Percentiles rank a stretch among this genome's conserved stretches.
phyloP scores from a whole-genome alignment of 257 asterid species.

The Parsonsia alboflavescens region DNA sequence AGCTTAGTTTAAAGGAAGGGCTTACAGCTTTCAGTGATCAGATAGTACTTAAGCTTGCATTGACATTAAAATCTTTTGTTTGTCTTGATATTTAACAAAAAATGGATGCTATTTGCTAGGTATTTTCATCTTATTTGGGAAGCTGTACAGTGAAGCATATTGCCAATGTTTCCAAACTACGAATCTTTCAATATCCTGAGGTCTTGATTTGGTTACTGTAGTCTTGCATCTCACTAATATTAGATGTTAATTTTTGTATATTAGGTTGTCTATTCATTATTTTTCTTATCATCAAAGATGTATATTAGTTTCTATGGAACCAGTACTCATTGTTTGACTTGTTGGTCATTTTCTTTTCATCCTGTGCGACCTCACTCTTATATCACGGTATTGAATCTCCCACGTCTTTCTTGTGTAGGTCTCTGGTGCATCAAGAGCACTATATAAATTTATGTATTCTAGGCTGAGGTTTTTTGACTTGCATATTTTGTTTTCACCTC shows the following conservation, averaged over 20 bases:
- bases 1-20: slow-evolving; percentile 98
- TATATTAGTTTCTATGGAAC: neutral
- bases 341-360: slow-evolving; percentile 38
- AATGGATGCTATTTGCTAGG: slow-evolving; percentile 34
- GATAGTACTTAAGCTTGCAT: slow-evolving; percentile 34
- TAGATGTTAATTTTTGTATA: neutral
- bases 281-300: neutral
- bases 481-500: slow-evolving; percentile 14
- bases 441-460: neutral
- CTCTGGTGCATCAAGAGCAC: slow-evolving; percentile 5
- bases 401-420: slow-evolving; percentile 2
- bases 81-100: slow-evolving; percentile 7
- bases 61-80: neutral
- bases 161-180: slow-evolving; percentile 65
- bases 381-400: slow-evolving; percentile 48
- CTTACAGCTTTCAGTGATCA: slow-evolving; percentile 98
- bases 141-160: slow-evolving; percentile 79
- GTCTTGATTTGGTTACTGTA: slow-evolving; percentile 21
- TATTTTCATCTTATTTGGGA: slow-evolving; percentile 84
- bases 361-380: slow-evolving; percentile 85
- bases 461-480: neutral
- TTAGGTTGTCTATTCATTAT: neutral
- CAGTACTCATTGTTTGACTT: neutral
- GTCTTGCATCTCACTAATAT: neutral
- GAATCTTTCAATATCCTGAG: slow-evolving; percentile 75